phyloP scores from a whole-genome alignment of 805 yeast genomes.

The Candida ipomoeae region DNA sequence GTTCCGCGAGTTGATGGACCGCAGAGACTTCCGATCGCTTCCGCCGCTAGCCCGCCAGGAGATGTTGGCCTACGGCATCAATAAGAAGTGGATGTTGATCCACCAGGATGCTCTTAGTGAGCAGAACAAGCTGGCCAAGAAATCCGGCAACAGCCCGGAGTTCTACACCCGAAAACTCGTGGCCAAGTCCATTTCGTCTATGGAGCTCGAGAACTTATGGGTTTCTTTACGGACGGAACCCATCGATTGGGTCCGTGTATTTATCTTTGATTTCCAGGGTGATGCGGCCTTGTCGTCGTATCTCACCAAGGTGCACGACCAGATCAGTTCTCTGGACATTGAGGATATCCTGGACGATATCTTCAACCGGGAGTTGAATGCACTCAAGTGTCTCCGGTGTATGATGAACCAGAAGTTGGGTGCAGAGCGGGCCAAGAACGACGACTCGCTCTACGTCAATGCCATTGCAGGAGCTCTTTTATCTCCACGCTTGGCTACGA shows the following conservation, averaged over 20 bases:
- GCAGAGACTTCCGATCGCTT: conserved; percentile 68
- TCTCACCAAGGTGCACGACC: conserved; percentile 47
- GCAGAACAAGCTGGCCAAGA: conserved; percentile 46
- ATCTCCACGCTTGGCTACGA: conserved; percentile 70
- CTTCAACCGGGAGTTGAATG: conserved; percentile 67
- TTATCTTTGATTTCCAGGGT: conserved; percentile 73
- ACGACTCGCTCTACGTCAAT: conserved; percentile 42
- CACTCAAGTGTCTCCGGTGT: conserved; percentile 75
- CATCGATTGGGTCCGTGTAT: conserved; percentile 69
- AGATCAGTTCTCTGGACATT: conserved; percentile 23
- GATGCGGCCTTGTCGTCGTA: conserved; percentile 69
- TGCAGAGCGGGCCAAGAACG: conserved; percentile 51
- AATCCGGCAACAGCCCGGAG: conserved; percentile 52
- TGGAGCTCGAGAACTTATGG: conserved; percentile 78
- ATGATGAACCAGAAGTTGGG: conserved; percentile 62
- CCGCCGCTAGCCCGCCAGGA: conserved; percentile 73
- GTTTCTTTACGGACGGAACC: conserved; percentile 92
- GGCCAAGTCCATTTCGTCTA: conserved; percentile 61
- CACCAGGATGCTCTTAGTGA: conserved; percentile 83
- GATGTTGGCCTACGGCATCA: conserved; percentile 67
- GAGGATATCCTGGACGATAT: conserved; percentile 45
- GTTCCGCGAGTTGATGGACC: conserved; percentile 77
- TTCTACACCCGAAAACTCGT: conserved; percentile 72
- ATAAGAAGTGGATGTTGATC: conserved; percentile 88
- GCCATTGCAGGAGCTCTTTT: conserved; percentile 69